Evolutionary conservation across 2,329 filamentous ascomycete genomes (phyloP), one percentile per base, ranked within the genome.

Genomic region (Basipetospora chlamydospora): DNA sequence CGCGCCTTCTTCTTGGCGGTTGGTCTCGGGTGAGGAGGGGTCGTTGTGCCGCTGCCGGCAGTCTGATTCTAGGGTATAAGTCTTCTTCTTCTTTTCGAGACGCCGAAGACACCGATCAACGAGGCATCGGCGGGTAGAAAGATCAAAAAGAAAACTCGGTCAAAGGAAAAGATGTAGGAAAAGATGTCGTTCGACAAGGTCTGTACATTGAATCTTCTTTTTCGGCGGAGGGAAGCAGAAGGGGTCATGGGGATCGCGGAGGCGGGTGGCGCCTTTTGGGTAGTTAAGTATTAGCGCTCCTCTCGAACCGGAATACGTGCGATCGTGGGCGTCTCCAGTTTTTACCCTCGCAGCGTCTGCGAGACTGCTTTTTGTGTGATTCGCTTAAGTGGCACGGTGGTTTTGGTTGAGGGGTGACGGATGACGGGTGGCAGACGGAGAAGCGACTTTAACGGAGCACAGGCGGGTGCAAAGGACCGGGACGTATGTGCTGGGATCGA

Each of bases 191-290:
- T n/a, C n/a, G n/a, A 36, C 25, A 29, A 11, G 12, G 16, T 26
- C 33, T 25, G 17, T 26, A 36, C 34, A 12, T 21, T n/a, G 12
- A 20, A 20, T 17, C 15, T 20, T 13, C 23, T 16, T n/a, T n/a
- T n/a, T n/a, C n/a, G 25, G 26, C 9, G 25, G 35, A 21, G 23
- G 17, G 31, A 15, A 25, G 22, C 15, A n/a, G 17, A 22, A 36
- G 28, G 28, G 35, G 35, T 31, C n/a, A n/a, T n/a, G 35, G 28
- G 35, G 35, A 21, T 37, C 26, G 30, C 23, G 29, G 10, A 21
- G 18, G 15, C 33, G 33, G 33, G 33, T 22, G 33, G 33, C 26
- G 33, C 22, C 25, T 17, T 26, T 15, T n/a, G 25, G 25, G 25
- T 35, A 18, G 33, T 35, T 29, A 35, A 35, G 33, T 35, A 35